Evolutionary conservation across 1,139 yeast species (phyloP).

Genomic region (Yamadazyma mexicana): DNA sequence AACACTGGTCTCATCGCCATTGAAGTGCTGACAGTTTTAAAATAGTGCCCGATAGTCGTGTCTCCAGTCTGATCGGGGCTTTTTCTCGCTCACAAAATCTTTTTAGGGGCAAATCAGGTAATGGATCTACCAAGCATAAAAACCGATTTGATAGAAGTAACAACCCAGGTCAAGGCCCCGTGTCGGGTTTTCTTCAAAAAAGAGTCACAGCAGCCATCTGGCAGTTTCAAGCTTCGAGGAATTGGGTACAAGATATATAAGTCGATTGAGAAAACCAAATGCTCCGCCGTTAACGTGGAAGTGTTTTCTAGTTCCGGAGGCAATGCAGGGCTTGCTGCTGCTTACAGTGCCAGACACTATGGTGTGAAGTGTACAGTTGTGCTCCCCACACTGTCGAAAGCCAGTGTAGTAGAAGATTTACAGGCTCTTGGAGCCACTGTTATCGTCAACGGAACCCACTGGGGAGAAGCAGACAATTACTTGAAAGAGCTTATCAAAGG

Average conservation of each 20-base stretch:
- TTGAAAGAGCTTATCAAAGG: conserved; percentile 38
- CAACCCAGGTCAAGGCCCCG: conserved; percentile 31
- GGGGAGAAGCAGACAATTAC: conserved; percentile 67
- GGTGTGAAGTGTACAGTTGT: conserved; percentile 62
- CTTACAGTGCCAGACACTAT: conserved; percentile 52
- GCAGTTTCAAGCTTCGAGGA: conserved; percentile 72
- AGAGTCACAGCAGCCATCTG: conserved; percentile 69
- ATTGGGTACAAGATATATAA: conserved; percentile 49
- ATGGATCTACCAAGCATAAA: conserved; percentile 30
- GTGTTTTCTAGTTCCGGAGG: conserved; percentile 74
- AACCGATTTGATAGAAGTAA: conserved; percentile 44
- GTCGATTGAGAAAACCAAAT: conserved; percentile 23
- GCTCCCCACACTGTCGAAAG: conserved; percentile 52
- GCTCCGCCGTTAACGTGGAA: conserved; percentile 28
- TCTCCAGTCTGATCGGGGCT: too few relatives aligned
- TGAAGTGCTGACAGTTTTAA: too few relatives aligned
- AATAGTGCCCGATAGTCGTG: too few relatives aligned
- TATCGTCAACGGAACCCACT: conserved; percentile 53
- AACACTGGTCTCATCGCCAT: too few relatives aligned
- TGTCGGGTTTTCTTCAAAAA: conserved; percentile 58
- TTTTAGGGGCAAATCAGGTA: neutral
- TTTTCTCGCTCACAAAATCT: too few relatives aligned
- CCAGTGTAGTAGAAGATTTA: conserved; percentile 26
- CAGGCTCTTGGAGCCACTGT: conserved; percentile 55
- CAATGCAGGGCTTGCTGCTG: conserved; percentile 78